Conservation (phyloP, 2,329 filamentous ascomycete species). For the Fusarium sp. region DNA sequence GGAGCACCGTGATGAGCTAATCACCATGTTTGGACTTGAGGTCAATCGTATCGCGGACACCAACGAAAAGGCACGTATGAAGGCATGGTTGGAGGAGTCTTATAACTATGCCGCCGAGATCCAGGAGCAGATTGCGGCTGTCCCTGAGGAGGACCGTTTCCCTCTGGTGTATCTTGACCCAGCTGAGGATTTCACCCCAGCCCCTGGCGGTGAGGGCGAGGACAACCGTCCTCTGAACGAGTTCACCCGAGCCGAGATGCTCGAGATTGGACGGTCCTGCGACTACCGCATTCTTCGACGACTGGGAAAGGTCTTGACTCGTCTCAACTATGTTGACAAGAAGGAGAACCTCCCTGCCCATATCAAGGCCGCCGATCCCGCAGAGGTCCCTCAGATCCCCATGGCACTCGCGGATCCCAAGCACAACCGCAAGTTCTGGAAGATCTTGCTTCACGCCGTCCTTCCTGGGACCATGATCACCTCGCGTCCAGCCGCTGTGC, state of each 20-base stretch:
- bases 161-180: slow-evolving; percentile 65
- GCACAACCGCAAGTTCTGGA: slow-evolving; percentile 59
- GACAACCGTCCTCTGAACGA: slow-evolving; percentile 44
- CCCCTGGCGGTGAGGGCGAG: slow-evolving; percentile 30
- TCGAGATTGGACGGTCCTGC: slow-evolving; percentile 65
- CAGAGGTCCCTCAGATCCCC: slow-evolving; percentile 57
- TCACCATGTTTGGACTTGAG: slow-evolving; percentile 56
- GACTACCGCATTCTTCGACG: slow-evolving; percentile 60
- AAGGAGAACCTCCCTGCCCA: slow-evolving; percentile 58
- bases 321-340: slow-evolving; percentile 57
- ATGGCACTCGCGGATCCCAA: slow-evolving; percentile 53
- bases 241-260: slow-evolving; percentile 60
- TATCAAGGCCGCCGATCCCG: slow-evolving; percentile 48
- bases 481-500: slow-evolving; percentile 57
- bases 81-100: slow-evolving; percentile 62
- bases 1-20: slow-evolving; percentile 54
- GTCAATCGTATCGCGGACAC: slow-evolving; percentile 51
- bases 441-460: slow-evolving; percentile 60
- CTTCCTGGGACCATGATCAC: slow-evolving; percentile 62
- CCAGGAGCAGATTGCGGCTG: slow-evolving; percentile 49
- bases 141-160: slow-evolving; percentile 55
- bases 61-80: slow-evolving; percentile 55
- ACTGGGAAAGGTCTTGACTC: slow-evolving; percentile 60
- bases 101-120: slow-evolving; percentile 63
- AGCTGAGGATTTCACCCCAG: slow-evolving; percentile 53